Evolutionary conservation across 768 basidiomycete species (phyloP).

Genomic region (Candolleomyces aberdarensis): DNA sequence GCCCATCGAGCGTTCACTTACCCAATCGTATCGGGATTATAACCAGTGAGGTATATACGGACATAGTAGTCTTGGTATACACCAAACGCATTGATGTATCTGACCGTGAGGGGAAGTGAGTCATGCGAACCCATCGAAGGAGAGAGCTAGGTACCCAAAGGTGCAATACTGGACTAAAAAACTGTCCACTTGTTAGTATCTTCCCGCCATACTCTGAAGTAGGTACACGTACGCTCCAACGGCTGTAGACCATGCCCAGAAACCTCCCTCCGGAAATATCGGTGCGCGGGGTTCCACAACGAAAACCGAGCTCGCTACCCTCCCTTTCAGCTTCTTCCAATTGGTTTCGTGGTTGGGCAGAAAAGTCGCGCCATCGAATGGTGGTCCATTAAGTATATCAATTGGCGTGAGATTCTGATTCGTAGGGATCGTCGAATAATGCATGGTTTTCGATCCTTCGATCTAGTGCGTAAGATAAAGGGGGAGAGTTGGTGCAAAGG

Average conservation of each 20-base stretch:
- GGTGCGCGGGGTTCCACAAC: background rate
- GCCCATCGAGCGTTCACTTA: constrained; percentile 6
- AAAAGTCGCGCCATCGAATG: background rate
- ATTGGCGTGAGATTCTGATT: background rate
- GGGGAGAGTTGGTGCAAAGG: too few species aligned
- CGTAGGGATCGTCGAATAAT: too few species aligned
- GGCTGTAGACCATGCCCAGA: constrained; percentile 25
- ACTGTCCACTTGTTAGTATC: constrained; percentile 13
- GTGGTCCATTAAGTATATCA: background rate
- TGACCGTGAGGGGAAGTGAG: constrained; percentile 2
- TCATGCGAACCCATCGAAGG: background rate
- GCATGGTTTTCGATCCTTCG: too few species aligned
- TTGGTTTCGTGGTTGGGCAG: background rate
- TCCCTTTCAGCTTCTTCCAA: constrained; percentile 3
- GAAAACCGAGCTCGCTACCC: background rate
- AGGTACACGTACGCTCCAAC: constrained; percentile 30
- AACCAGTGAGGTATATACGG: constrained; percentile 21
- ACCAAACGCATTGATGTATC: constrained; percentile 28
- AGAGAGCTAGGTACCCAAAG: constrained; percentile 29
- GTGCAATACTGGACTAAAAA: constrained; percentile 37
- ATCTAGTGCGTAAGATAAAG: too few species aligned
- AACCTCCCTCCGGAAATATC: constrained; percentile 13
- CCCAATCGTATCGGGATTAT: constrained; percentile 25
- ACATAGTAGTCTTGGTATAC: constrained; percentile 31
- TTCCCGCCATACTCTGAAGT: background rate